Conservation (phyloP, 1,284 basidiomycete genomes). For the Somion occarium region DNA sequence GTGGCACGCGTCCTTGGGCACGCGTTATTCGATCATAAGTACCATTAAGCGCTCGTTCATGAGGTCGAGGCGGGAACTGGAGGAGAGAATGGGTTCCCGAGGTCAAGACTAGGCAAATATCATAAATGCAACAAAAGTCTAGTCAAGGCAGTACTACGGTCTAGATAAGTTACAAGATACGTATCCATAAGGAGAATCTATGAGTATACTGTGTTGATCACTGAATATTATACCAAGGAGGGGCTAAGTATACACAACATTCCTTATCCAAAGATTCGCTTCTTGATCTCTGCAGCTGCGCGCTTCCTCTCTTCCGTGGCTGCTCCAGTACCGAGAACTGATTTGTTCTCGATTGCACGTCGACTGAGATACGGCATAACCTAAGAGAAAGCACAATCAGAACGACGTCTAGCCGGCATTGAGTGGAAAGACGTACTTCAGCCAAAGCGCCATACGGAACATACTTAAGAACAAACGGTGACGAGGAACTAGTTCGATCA, state of each 20-base stretch:
- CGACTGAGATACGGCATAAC: conserved; percentile 67
- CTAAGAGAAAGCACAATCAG: conserved; percentile 24
- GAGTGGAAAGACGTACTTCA: conserved; percentile 39
- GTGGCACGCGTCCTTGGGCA: neutral
- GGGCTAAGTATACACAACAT: too few relatives aligned
- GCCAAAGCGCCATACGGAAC: conserved; percentile 81
- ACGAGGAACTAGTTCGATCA: conserved; percentile 44
- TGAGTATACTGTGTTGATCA: too few relatives aligned
- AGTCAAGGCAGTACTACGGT: too few relatives aligned
- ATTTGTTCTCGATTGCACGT: conserved; percentile 69
- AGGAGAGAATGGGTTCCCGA: too few relatives aligned
- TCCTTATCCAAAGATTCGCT: conserved; percentile 28
- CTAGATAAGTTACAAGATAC: too few relatives aligned
- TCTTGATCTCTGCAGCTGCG: conserved; percentile 36
- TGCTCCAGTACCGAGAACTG: conserved; percentile 50
- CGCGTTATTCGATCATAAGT: neutral
- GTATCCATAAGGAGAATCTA: too few relatives aligned
- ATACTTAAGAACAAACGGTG: conserved; percentile 80
- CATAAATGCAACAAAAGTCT: too few relatives aligned
- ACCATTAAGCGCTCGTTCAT: neutral
- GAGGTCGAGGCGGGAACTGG: too few relatives aligned
- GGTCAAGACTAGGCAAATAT: too few relatives aligned
- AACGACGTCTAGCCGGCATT: neutral
- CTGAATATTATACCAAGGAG: too few relatives aligned
- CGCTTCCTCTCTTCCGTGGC: conserved; percentile 42